A percentile compares a stretch with the other conserved stretches of the same genome.
phyloP scores from a whole-genome alignment of 2,329 filamentous ascomycete genomes.

The Phaeoacremonium minimum region DNA sequence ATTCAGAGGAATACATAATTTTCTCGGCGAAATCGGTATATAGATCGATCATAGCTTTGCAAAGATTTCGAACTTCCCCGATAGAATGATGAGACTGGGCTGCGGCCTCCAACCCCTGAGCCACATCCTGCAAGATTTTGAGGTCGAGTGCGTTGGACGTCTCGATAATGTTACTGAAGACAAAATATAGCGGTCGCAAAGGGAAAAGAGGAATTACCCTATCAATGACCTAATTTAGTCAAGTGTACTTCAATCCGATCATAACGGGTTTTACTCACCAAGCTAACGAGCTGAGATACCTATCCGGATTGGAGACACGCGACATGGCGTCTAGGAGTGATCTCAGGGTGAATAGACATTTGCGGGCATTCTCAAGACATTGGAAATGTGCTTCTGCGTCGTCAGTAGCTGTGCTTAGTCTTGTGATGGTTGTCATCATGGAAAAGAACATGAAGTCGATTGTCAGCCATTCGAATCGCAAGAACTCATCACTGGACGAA shows the following conservation, averaged over 20 bases:
- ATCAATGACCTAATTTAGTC: not conserved
- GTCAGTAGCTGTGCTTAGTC: not conserved
- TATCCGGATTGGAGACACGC: not conserved
- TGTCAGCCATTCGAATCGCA: not conserved
- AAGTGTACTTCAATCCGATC: no score
- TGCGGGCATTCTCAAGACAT: not conserved
- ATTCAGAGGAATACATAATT: no score
- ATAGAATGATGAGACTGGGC: not conserved
- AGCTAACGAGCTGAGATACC: not conserved
- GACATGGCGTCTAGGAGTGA: not conserved
- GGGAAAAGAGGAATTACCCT: not conserved
- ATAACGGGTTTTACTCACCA: not conserved
- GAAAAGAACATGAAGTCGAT: not conserved
- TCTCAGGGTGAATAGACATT: not conserved
- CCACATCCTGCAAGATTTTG: not conserved
- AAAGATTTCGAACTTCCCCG: not conserved
- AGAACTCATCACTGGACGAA: not conserved
- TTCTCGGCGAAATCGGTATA: not conserved
- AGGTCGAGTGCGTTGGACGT: not conserved
- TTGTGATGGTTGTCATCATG: not conserved
- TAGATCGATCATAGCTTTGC: not conserved
- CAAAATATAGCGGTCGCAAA: conserved; percentile 1
- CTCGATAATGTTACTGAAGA: not conserved
- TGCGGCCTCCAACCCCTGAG: not conserved
- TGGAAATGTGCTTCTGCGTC: not conserved